A percentile compares a stretch with the other conserved stretches of the same genome.
phyloP scores from a whole-genome alignment of 441 rosid genomes.

The Erodium moschatum region DNA sequence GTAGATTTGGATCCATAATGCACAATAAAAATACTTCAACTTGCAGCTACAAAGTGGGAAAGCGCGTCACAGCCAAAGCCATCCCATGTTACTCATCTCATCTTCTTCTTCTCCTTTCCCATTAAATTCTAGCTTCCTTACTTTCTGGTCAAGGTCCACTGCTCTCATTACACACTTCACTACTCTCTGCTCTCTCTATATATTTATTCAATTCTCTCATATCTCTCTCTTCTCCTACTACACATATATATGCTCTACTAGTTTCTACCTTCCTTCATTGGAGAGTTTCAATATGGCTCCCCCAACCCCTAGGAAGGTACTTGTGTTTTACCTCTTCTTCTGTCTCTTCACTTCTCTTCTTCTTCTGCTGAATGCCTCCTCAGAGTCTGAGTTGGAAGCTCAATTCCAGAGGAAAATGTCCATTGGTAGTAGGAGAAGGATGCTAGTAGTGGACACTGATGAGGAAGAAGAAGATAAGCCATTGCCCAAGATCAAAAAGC shows the following conservation, averaged over 20 bases:
- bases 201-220: neutral
- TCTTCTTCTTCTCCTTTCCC: neutral
- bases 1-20: neutral
- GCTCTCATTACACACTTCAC: no score
- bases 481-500: constrained; percentile 32
- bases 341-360: constrained; percentile 30
- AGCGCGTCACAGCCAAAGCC: neutral
- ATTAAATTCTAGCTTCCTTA: neutral
- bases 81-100: neutral
- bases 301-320: constrained; percentile 26
- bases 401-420: neutral
- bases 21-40: neutral
- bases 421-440: constrained; percentile 30
- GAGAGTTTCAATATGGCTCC: no score
- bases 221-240: no score
- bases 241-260: neutral
- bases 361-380: constrained; percentile 25
- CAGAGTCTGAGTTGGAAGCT: constrained; percentile 16
- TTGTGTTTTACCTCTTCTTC: constrained; percentile 19
- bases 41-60: neutral
- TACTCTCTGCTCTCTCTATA: neutral
- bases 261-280: neutral
- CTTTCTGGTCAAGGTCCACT: no score
- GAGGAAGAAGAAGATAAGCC: constrained; percentile 24
- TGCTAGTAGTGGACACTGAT: constrained; percentile 26